Evolutionary conservation across 257 asterid species (phyloP).

Genomic region (Salvia splendens): DNA sequence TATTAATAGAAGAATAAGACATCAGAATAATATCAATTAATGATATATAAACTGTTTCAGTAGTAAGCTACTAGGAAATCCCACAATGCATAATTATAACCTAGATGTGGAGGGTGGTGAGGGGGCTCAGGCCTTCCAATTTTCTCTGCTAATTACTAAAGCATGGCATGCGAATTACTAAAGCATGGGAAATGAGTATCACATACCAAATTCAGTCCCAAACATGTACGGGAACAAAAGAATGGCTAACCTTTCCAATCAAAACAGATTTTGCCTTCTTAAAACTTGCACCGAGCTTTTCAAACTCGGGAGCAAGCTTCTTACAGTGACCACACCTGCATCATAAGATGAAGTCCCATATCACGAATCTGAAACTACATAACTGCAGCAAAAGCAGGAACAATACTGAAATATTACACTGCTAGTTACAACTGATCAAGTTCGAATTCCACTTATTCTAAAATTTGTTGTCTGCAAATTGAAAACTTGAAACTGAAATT

Average conservation of each 20-base stretch:
- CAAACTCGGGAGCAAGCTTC: constrained; percentile 94
- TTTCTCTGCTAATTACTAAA: too few relatives aligned
- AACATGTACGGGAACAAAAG: background rate
- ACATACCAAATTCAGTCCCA: background rate
- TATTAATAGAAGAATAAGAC: background rate
- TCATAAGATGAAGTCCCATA: constrained; percentile 21
- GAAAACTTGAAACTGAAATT: too few relatives aligned
- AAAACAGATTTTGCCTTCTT: constrained; percentile 87
- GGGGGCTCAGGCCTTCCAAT: too few relatives aligned
- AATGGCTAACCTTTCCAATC: constrained; percentile 75
- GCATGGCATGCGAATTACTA: background rate
- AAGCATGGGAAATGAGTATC: constrained; percentile 7
- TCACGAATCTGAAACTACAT: constrained; percentile 18
- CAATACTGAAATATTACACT: too few relatives aligned
- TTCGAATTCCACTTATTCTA: too few relatives aligned
- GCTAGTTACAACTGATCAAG: too few relatives aligned
- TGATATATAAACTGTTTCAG: too few relatives aligned
- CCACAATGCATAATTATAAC: too few relatives aligned
- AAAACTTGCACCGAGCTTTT: constrained; percentile 86
- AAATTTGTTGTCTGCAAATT: too few relatives aligned
- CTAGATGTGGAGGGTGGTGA: too few relatives aligned
- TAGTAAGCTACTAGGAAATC: background rate
- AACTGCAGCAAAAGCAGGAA: constrained; percentile 10
- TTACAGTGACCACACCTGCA: constrained; percentile 98
- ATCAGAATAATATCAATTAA: background rate